Conservation (phyloP, 108 stramenopile genomes). For the Cyclotella baltica region DNA sequence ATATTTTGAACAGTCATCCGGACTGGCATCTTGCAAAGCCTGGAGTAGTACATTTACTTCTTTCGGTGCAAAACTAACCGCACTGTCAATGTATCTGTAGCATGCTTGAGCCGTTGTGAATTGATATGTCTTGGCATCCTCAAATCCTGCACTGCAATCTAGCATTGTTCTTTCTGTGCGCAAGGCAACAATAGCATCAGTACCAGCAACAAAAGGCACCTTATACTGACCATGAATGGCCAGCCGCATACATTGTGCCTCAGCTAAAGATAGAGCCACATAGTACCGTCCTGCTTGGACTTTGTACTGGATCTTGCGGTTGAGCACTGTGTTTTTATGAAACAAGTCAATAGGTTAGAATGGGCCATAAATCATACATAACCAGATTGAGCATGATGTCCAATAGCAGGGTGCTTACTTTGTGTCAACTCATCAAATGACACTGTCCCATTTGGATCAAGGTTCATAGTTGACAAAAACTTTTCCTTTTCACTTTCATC, state of each 20-base stretch:
- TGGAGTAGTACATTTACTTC: slow-evolving; percentile 92
- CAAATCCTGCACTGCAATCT: slow-evolving; percentile 85
- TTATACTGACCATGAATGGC: slow-evolving; percentile 87
- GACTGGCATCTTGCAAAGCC: slow-evolving; percentile 91
- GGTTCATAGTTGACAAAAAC: slow-evolving; percentile 76
- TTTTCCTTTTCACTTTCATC: slow-evolving; percentile 84
- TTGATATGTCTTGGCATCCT: slow-evolving; percentile 89
- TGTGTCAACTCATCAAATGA: slow-evolving; percentile 90
- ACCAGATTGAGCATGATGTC: no score
- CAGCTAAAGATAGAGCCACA: slow-evolving; percentile 92
- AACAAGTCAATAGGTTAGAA: not conserved
- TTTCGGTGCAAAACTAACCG: slow-evolving; percentile 88
- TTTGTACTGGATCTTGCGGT: slow-evolving; percentile 86
- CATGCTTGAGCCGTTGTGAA: slow-evolving; percentile 89
- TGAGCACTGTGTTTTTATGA: slow-evolving; percentile 53
- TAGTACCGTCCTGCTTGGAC: slow-evolving; percentile 95
- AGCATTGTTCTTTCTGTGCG: slow-evolving; percentile 84
- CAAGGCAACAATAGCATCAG: slow-evolving; percentile 80
- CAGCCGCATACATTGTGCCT: slow-evolving; percentile 96
- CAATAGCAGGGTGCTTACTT: slow-evolving; percentile 29
- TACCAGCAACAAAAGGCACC: slow-evolving; percentile 80
- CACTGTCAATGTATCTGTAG: slow-evolving; percentile 96
- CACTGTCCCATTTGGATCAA: slow-evolving; percentile 75
- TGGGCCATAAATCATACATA: no score
- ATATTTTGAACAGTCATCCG: slow-evolving; percentile 88